Percentiles rank a stretch among this genome's conserved stretches.
Conservation (phyloP, 208 protist species). For the Trypanosoma scelopori region DNA sequence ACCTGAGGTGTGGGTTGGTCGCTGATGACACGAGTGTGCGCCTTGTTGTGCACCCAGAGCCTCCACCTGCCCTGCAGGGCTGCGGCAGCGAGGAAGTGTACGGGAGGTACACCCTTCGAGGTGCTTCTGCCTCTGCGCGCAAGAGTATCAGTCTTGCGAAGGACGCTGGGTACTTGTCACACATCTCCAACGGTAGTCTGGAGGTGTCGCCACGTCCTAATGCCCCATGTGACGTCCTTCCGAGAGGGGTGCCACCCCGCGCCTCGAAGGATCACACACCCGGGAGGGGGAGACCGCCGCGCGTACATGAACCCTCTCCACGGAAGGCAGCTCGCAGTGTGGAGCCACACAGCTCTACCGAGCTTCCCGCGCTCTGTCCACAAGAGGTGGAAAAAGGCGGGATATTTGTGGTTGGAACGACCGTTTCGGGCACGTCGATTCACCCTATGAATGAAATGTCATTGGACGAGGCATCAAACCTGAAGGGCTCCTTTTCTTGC, state of each 20-base stretch:
- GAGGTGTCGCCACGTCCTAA: neutral
- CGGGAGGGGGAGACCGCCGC: neutral
- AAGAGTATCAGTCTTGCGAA: neutral
- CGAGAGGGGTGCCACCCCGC: neutral
- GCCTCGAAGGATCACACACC: neutral
- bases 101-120: neutral
- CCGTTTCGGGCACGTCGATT: neutral
- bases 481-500: neutral
- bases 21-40: conserved; percentile 13
- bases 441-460: neutral
- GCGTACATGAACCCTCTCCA: neutral
- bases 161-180: neutral
- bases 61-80: conserved; percentile 13
- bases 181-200: neutral
- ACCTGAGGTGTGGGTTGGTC: conserved; percentile 9
- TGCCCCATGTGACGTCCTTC: neutral
- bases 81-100: neutral
- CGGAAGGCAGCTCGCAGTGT: neutral
- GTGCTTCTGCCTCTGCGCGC: neutral
- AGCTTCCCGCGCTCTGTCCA: neutral
- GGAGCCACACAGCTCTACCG: conserved; percentile 1
- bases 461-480: neutral
- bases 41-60: conserved; percentile 15
- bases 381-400: neutral
- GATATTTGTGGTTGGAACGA: neutral